Base-by-base conservation (phyloP, 306 rosid genomes). In the Quercus ilex region DNA sequence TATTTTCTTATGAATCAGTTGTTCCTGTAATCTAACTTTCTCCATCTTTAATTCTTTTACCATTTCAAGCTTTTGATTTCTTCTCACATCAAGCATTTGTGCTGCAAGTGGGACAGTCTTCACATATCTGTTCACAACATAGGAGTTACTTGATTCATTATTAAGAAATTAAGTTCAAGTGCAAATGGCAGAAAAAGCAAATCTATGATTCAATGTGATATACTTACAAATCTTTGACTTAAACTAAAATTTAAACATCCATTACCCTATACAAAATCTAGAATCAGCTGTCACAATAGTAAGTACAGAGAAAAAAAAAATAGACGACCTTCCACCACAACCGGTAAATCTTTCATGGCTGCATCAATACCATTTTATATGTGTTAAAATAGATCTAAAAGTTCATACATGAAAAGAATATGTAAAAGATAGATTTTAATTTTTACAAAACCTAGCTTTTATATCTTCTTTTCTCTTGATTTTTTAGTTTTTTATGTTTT, bases 51-150 rank as follows among this genome's bases (percentile, higher is more conserved):
- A 78, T 77, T 87, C 92, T 77, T 91, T 88, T 49, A 91, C 74
- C 63, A 95, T 95, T 87, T 91, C 83, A 70, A 95, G 95, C 81
- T 95, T 95, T 82, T 95, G 99, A 83, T 69, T 53, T 90, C 92
- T 90, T 88, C 99, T 91, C 78, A 95, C 96, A 35, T 95, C 99
- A 56, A 95, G 98, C 78, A 95, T 53, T 79, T 95, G 87, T 20
- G 98, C 98, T 25, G 99, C 99, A 77, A 94, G 94, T 69, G 99
- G 99, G 69, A 94, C 97, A 2, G 87, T 91, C 89, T 92, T 86
- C 80, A 92, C 99, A 86, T 95, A 95, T 86, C 99, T 95, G 89
- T 73, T 76, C 77, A 79, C 23, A 76, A 70, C 49, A 81, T 25
- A 53, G 38, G 52, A 31, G 58, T 52, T 19, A 76, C 26, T 53